These are phyloP conservation scores for Priceomyces fermenticarens DNA, from an alignment of 805 yeast species.

Conservation along the genomic window DNA sequence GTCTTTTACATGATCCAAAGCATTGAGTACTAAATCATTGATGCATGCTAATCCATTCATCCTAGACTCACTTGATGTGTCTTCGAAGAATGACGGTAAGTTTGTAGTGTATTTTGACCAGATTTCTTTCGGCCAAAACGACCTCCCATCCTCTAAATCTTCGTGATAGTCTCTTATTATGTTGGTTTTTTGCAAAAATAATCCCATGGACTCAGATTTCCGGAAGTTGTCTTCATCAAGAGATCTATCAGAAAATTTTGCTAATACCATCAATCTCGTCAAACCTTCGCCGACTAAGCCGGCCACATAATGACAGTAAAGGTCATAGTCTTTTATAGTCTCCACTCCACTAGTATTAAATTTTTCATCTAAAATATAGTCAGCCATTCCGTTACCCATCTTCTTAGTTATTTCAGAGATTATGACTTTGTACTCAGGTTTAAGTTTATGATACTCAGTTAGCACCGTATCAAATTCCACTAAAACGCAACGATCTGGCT, in stretches of 20 bases:
- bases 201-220: constrained; percentile 84
- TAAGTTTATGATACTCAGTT: constrained; percentile 67
- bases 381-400: constrained; percentile 99
- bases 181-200: constrained; percentile 92
- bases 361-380: constrained; percentile 73
- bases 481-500: constrained; percentile 77
- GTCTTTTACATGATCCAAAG: constrained; percentile 74
- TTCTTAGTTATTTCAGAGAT: constrained; percentile 71
- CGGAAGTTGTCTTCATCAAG: constrained; percentile 50
- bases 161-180: constrained; percentile 94
- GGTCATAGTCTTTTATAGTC: constrained; percentile 78
- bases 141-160: constrained; percentile 86
- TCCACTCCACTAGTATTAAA: constrained; percentile 77
- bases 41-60: constrained; percentile 70
- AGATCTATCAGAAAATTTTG: constrained; percentile 58
- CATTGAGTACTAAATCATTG: constrained; percentile 75
- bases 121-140: constrained; percentile 94
- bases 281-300: constrained; percentile 97
- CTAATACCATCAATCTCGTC: constrained; percentile 75
- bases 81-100: constrained; percentile 54
- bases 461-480: constrained; percentile 74
- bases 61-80: constrained; percentile 38
- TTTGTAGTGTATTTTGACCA: constrained; percentile 79
- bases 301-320: constrained; percentile 95
- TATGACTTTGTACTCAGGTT: constrained; percentile 73